Base-by-base conservation (phyloP, 306 rosid species). In the Sechiopsis laciniata region DNA sequence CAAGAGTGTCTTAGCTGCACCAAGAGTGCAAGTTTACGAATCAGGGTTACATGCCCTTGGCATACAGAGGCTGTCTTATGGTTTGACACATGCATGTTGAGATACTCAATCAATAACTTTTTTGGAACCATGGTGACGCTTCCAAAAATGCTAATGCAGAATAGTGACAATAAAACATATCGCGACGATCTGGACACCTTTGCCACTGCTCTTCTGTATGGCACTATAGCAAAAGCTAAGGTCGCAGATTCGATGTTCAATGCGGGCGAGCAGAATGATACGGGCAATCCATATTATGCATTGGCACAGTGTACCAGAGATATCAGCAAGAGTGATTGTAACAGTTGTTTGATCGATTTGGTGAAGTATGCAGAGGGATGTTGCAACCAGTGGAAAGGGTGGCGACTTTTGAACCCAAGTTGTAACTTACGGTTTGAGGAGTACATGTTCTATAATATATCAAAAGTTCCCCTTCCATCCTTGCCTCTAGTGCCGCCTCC, bases 271-370 rank as follows among this genome's bases (percentile, higher is more conserved):
- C 15, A 10, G 24, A 0, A 16, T n/a, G 5, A 40, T 40, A 40
- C 40, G 17, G 59, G 21, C 2, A 11, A 59, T 55, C 2, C 17
- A 40, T 83, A 65, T 75, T 83, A 65, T 75, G 87, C 80, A 54
- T 42, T 78, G 45, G 87, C 71, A 24, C 86, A 77, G 71, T 83
- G 86, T 63, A 75, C 80, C 9, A 78, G 78, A 78, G 84, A 83
- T 57, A 29, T 83, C 46, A 16, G 4, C 55, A 1, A 8, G 3
- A 15, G 7, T 50, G n/a, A 51, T 2, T 83, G 84, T 80, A 6
- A 40, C 5, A 21, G 17, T 7, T 83, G 84, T 37, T 80, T 83
- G 55, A 1, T 0, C 0, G 20, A 32, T 9, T 76, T 80, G 77
- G 7, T 68, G 78, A 21, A 1, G 0, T 15, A 6, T 1, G 32